Evolutionary conservation across 371 early-diverging fungal genomes (phyloP), one percentile per base, ranked within the genome.

Genomic region (Entomophthora muscae): DNA sequence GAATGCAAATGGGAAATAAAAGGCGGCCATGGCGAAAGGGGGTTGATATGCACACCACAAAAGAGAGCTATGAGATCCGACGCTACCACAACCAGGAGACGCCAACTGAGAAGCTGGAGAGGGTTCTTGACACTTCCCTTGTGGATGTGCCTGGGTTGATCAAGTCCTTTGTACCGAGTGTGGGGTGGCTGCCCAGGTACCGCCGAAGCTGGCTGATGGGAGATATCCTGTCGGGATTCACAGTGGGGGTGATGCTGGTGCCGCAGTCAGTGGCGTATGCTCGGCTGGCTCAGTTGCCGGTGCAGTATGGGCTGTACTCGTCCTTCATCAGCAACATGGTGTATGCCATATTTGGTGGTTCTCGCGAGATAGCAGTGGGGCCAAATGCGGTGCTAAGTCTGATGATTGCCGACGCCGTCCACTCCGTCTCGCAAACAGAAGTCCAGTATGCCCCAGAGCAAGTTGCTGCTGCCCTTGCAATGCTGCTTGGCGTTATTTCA

Each of bases 261-360:
- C 93, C 90, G n/a, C 92, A 92, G 66, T 76, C 76, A 64, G 82
- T 87, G 81, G 85, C 89, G 31, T 88, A 88, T 66, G 82, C 95
- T 24, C 86, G 82, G 70, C 71, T 94, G 2, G 93, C 91, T 0
- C 76, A 75, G 22, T 70, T 94, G 29, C 88, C 91, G 24, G 80
- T 86, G 32, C 77, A 89, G 65, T 86, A 83, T 70, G 94, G 94
- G 0, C 76, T 93, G n/a, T 93, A 93, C 75, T 83, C 89, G 53
- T 77, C 86, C 61, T 84, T 90, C 67, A 71, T 88, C 24, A 87
- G 89, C 13, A 74, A 78, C 1, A 67, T 82, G 17, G 29, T 86
- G 30, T 90, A 93, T 69, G 78, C 76, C 59, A 69, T 90, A 29
- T 85, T 91, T 70, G 90, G 85, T 32, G 89, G 91, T 0, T 84